Conservation (phyloP, 1,284 basidiomycete species). For the Hymenochaete sp. region DNA sequence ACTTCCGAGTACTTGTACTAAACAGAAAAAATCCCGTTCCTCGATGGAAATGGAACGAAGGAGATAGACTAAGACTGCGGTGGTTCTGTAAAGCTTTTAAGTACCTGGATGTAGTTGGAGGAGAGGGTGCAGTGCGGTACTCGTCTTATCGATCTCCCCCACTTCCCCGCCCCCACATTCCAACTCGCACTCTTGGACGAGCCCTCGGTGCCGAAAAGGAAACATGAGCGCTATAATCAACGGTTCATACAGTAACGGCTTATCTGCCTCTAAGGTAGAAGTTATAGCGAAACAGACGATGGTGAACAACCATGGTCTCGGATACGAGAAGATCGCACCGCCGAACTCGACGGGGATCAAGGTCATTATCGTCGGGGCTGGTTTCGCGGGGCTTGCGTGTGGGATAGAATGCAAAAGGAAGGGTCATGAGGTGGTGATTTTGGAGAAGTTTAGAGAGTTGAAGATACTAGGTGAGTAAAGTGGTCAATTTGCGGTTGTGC, state of each 20-base stretch:
- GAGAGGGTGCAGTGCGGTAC: no score
- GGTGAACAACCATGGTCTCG: conserved; percentile 1
- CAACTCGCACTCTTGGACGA: no score
- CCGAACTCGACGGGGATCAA: conserved; percentile 16
- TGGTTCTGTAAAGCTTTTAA: no score
- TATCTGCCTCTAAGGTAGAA: not conserved
- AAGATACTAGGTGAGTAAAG: conserved; percentile 17
- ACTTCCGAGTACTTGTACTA: no score
- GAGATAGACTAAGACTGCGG: no score
- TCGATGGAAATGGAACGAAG: no score
- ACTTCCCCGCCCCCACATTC: no score
- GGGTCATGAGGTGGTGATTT: conserved; percentile 21
- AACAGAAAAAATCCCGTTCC: no score
- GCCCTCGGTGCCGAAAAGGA: no score
- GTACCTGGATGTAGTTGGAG: no score
- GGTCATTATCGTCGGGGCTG: conserved; percentile 23
- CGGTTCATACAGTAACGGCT: not conserved
- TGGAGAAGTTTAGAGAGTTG: conserved; percentile 20
- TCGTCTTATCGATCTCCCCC: not conserved
- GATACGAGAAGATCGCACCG: conserved; percentile 7
- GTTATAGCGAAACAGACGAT: conserved; percentile 1
- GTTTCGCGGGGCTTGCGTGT: conserved; percentile 23
- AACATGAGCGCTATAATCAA: conserved; percentile 9
- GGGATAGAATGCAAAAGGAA: conserved; percentile 23
- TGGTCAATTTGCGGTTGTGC: not conserved